These are phyloP conservation scores for Scleroderma bovista DNA, from an alignment of 768 basidiomycete genomes.

Conservation along the genomic window DNA sequence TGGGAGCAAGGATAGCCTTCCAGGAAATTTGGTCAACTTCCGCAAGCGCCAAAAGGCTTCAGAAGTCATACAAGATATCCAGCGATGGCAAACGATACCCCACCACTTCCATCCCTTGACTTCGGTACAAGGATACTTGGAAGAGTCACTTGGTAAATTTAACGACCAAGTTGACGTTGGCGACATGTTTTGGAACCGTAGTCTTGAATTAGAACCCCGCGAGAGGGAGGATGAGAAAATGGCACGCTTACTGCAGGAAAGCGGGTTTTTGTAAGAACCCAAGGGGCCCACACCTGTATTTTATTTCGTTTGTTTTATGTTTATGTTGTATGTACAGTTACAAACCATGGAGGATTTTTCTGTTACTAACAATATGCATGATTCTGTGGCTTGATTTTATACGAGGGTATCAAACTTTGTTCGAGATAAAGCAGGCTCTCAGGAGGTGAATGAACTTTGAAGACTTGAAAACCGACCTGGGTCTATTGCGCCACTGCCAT, in stretches of 20 bases:
- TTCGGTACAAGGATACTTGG: conserved; percentile 67
- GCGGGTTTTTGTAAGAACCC: conserved; percentile 65
- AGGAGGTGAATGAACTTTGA: no score
- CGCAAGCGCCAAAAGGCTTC: conserved; percentile 91
- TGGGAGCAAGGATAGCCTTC: conserved; percentile 82
- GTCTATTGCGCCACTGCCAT: no score
- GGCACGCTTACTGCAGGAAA: conserved; percentile 84
- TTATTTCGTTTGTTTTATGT: conserved; percentile 1
- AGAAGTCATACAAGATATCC: conserved; percentile 96
- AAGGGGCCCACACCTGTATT: conserved; percentile 4
- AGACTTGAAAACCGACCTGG: no score
- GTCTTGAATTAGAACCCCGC: conserved; percentile 84
- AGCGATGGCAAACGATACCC: conserved; percentile 88
- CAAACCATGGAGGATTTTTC: conserved; percentile 4
- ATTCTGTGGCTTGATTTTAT: neutral
- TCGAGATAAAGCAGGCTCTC: no score
- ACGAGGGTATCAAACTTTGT: no score
- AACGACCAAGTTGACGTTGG: conserved; percentile 62
- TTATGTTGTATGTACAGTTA: conserved; percentile 26
- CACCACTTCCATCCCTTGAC: conserved; percentile 78
- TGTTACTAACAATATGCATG: neutral
- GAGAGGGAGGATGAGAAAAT: conserved; percentile 97
- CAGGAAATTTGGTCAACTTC: conserved; percentile 85
- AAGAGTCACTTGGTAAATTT: conserved; percentile 70
- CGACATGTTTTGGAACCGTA: conserved; percentile 80